These are phyloP conservation scores for Tolypocladium ovalisporum DNA, from an alignment of 2,329 filamentous ascomycete species.

Conservation along the genomic window DNA sequence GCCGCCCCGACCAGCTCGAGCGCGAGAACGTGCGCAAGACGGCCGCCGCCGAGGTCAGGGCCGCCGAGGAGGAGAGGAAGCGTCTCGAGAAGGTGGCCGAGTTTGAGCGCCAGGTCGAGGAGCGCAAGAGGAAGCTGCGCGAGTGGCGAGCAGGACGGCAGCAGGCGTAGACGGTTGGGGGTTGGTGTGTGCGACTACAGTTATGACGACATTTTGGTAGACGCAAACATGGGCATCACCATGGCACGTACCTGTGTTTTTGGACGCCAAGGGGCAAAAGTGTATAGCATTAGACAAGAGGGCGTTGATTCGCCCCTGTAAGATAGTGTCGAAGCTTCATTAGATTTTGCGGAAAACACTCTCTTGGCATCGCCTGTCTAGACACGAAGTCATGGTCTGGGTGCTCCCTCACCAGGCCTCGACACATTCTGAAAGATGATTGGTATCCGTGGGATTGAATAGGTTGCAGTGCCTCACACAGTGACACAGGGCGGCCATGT, in stretches of 20 bases:
- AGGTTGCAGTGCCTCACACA: too few relatives aligned
- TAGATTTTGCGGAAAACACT: too few relatives aligned
- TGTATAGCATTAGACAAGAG: background rate
- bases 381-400: too few relatives aligned
- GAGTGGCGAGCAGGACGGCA: constrained; percentile 30
- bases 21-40: constrained; percentile 61
- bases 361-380: too few relatives aligned
- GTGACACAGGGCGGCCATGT: too few relatives aligned
- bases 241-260: background rate
- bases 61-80: constrained; percentile 39
- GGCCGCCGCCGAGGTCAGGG: constrained; percentile 38
- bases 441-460: background rate
- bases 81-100: constrained; percentile 43
- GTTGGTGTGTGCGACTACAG: background rate
- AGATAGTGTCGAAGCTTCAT: background rate
- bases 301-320: background rate
- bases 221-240: background rate
- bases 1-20: constrained; percentile 76
- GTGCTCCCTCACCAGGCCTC: too few relatives aligned
- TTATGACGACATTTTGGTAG: background rate
- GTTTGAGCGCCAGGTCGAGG: constrained; percentile 47
- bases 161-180: constrained; percentile 5
- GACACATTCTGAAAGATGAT: background rate
- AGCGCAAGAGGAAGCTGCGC: constrained; percentile 35
- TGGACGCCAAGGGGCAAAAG: background rate